Conservation (phyloP, 495 filamentous ascomycete species). For the Umbilicaria muhlenbergii region DNA sequence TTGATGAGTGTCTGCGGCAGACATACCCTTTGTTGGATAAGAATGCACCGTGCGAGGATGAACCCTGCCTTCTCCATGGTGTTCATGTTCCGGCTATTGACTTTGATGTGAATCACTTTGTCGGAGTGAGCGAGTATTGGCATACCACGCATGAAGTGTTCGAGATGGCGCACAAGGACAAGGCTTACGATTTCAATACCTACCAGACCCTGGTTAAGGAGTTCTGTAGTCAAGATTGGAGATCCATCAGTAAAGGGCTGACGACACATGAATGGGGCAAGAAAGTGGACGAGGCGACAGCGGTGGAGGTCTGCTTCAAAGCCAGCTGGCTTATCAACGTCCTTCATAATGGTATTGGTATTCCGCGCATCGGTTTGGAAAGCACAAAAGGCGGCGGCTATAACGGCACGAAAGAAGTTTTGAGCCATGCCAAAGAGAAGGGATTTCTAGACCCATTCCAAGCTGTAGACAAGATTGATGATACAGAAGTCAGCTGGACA, state of each 20-base stretch:
- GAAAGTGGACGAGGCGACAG: slow-evolving; percentile 57
- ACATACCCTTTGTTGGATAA: slow-evolving; percentile 85
- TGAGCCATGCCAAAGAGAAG: slow-evolving; percentile 55
- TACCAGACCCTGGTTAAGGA: slow-evolving; percentile 75
- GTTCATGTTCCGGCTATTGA: slow-evolving; percentile 91
- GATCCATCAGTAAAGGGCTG: slow-evolving; percentile 48
- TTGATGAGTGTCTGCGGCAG: slow-evolving; percentile 66
- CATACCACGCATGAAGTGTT: slow-evolving; percentile 96
- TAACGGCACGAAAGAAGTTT: slow-evolving; percentile 63
- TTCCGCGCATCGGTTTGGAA: slow-evolving; percentile 80
- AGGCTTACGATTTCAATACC: slow-evolving; percentile 78
- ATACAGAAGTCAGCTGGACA: slow-evolving; percentile 95
- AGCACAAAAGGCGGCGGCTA: slow-evolving; percentile 27
- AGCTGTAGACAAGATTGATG: slow-evolving; percentile 81
- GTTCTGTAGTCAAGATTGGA: slow-evolving; percentile 79
- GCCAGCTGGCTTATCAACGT: slow-evolving; percentile 95
- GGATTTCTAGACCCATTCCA: slow-evolving; percentile 84
- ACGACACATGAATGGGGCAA: slow-evolving; percentile 52
- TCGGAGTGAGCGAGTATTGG: slow-evolving; percentile 98
- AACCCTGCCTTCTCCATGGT: slow-evolving; percentile 77
- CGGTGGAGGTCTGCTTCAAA: slow-evolving; percentile 89
- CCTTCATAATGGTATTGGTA: slow-evolving; percentile 86
- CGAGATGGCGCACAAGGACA: slow-evolving; percentile 61
- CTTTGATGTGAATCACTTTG: slow-evolving; percentile 95
- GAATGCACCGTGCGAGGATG: slow-evolving; percentile 66